Percentiles rank a stretch among this genome's conserved stretches.
Conservation (phyloP, 352 stramenopile species). For the Phytophthora pinifolia region DNA sequence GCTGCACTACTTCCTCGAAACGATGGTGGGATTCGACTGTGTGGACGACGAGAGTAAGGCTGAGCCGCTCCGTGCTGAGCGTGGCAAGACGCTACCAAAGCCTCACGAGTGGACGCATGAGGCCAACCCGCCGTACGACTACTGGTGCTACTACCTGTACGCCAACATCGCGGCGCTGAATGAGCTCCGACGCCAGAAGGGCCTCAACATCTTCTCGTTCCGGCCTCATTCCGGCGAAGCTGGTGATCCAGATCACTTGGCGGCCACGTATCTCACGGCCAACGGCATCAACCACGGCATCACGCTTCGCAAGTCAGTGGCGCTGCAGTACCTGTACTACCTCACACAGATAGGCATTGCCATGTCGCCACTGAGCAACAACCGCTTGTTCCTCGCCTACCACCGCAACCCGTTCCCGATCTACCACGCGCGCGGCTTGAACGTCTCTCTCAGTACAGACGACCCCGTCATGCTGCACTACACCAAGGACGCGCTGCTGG, state of each 20-base stretch:
- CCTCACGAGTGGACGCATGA: slow-evolving; percentile 90
- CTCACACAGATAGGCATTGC: slow-evolving; percentile 95
- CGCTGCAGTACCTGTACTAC: slow-evolving; percentile 99
- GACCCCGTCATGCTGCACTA: slow-evolving; percentile 99
- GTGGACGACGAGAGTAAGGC: slow-evolving; percentile 98
- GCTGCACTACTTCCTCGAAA: slow-evolving; percentile 93
- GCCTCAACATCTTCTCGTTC: slow-evolving; percentile 94
- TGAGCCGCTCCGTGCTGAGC: slow-evolving; percentile 82
- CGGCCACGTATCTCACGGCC: slow-evolving; percentile 85
- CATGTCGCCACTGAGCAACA: slow-evolving; percentile 95
- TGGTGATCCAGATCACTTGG: slow-evolving; percentile 96
- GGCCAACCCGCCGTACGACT: slow-evolving; percentile 92
- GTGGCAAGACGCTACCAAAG: slow-evolving; percentile 70
- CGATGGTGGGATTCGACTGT: slow-evolving; percentile 97
- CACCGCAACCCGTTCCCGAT: slow-evolving; percentile 94
- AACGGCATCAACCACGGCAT: slow-evolving; percentile 99
- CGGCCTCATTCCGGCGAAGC: slow-evolving; percentile 98
- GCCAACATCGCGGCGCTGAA: slow-evolving; percentile 98
- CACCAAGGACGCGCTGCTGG: slow-evolving; percentile 97
- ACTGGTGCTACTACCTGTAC: slow-evolving; percentile 98
- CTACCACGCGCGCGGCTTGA: slow-evolving; percentile 96
- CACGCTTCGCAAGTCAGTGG: slow-evolving; percentile 95
- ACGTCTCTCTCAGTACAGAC: slow-evolving; percentile 98
- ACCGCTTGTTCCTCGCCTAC: slow-evolving; percentile 96
- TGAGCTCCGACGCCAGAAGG: slow-evolving; percentile 88